Conservation (phyloP, 805 yeast species). For the Diddensiella transvaalensis region DNA sequence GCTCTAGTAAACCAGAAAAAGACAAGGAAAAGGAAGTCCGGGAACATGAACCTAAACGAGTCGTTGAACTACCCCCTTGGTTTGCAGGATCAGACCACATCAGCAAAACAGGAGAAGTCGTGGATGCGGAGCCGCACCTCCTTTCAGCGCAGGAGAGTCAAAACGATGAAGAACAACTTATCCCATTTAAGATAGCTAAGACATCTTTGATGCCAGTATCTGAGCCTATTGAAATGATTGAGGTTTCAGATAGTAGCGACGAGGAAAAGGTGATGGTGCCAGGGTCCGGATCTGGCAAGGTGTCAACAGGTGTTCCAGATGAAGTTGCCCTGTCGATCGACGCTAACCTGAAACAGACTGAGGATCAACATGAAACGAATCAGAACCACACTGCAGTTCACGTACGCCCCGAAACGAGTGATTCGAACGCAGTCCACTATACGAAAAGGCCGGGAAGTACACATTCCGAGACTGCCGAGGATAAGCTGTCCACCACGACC, state of each 20-base stretch:
- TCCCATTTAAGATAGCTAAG: not conserved
- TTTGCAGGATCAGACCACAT: constrained; percentile 15
- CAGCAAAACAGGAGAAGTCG: too few species aligned
- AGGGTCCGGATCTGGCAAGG: constrained; percentile 8
- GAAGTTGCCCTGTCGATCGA: not conserved
- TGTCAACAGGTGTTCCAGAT: not conserved
- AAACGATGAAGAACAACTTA: not conserved
- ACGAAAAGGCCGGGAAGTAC: too few species aligned
- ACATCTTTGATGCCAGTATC: not conserved
- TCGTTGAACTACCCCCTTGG: constrained; percentile 18
- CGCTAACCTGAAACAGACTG: not conserved
- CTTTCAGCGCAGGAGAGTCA: too few species aligned
- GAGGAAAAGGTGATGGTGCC: constrained; percentile 5
- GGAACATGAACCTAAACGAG: not conserved
- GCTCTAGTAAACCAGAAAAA: not conserved
- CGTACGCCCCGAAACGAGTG: too few species aligned
- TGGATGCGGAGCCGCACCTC: too few species aligned
- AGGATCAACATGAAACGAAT: too few species aligned
- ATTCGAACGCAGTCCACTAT: too few species aligned
- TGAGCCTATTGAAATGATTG: constrained; percentile 11
- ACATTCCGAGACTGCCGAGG: not conserved
- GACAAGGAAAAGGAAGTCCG: constrained; percentile 20
- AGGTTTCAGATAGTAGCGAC: constrained; percentile 21
- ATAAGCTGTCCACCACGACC: too few species aligned
- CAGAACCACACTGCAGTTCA: too few species aligned